Percentiles rank a stretch among this genome's conserved stretches.
These are phyloP conservation scores for Fusarium phyllophilum DNA, from an alignment of 2,329 filamentous ascomycete species.

Conservation along the genomic window DNA sequence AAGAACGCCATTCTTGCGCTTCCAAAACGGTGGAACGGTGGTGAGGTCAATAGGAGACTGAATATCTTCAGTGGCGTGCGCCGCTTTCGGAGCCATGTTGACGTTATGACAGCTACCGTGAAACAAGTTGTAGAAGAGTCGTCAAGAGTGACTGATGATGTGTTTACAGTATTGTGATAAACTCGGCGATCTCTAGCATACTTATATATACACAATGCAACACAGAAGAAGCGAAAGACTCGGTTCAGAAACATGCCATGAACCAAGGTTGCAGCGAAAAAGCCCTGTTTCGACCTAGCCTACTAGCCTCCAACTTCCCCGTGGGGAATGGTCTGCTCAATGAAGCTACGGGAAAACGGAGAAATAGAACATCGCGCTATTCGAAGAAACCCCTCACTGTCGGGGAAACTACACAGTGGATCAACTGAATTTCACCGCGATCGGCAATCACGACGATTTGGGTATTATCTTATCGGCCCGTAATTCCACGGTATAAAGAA, in stretches of 20 bases:
- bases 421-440: neutral
- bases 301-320: slow-evolving; percentile 21
- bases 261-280: neutral
- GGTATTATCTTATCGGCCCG: slow-evolving; percentile 24
- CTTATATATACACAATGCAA: slow-evolving; percentile 23
- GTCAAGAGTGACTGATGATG: neutral
- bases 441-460: neutral
- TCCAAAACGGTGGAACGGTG: slow-evolving; percentile 48
- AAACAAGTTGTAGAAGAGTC: neutral
- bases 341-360: slow-evolving; percentile 20
- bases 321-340: slow-evolving; percentile 25
- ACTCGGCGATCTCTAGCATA: neutral
- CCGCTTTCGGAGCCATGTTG: slow-evolving; percentile 49
- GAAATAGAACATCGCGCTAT: neutral
- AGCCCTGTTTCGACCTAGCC: neutral
- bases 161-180: neutral
- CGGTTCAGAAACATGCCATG: neutral
- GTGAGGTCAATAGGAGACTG: slow-evolving; percentile 47
- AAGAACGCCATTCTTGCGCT: slow-evolving; percentile 54
- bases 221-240: neutral
- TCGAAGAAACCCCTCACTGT: slow-evolving; percentile 10
- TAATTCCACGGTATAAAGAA: slow-evolving; percentile 22
- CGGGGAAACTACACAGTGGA: slow-evolving; percentile 5
- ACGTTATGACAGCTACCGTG: neutral
- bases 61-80: slow-evolving; percentile 46